phyloP scores from a whole-genome alignment of 345 rosid species.

The Eucalyptus cloeziana region DNA sequence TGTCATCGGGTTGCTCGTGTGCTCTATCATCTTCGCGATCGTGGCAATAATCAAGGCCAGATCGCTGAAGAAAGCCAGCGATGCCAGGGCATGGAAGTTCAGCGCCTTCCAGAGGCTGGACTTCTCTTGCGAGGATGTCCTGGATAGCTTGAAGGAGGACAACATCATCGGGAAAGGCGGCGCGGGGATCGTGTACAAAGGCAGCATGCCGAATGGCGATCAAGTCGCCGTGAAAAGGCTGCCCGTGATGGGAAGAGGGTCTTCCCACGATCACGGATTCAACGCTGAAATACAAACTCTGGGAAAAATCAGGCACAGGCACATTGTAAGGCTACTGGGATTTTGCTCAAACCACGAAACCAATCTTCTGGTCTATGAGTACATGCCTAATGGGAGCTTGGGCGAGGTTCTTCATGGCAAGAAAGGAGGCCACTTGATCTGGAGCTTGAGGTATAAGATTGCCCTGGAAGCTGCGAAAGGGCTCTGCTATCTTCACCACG shows the following conservation, averaged over 20 bases:
- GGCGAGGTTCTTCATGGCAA: not conserved
- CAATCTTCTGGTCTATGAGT: conserved; percentile 10
- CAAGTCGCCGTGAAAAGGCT: conserved; percentile 77
- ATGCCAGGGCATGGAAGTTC: conserved; percentile 77
- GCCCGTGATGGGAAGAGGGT: conserved; percentile 72
- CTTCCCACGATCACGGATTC: conserved; percentile 94
- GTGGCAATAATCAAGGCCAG: conserved; percentile 82
- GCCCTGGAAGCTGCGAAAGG: not conserved
- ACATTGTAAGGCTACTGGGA: conserved; percentile 73
- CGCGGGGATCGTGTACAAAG: conserved; percentile 88
- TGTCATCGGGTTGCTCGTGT: conserved; percentile 69
- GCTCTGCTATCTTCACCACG: not conserved
- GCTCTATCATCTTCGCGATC: conserved; percentile 75
- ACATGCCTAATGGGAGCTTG: not conserved
- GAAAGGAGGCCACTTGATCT: not conserved
- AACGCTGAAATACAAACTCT: conserved; percentile 92
- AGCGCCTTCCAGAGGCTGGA: conserved; percentile 97
- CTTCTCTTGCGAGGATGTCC: conserved; percentile 72
- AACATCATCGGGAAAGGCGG: conserved; percentile 93
- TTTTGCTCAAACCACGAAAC: conserved; percentile 92
- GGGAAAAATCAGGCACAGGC: conserved; percentile 81
- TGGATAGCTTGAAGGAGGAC: conserved; percentile 80
- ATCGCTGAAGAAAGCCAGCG: conserved; percentile 68
- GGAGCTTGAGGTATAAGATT: not conserved
- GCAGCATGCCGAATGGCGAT: conserved; percentile 67